Base-by-base conservation (phyloP, 441 rosid genomes). In the Croton laevigatus region DNA sequence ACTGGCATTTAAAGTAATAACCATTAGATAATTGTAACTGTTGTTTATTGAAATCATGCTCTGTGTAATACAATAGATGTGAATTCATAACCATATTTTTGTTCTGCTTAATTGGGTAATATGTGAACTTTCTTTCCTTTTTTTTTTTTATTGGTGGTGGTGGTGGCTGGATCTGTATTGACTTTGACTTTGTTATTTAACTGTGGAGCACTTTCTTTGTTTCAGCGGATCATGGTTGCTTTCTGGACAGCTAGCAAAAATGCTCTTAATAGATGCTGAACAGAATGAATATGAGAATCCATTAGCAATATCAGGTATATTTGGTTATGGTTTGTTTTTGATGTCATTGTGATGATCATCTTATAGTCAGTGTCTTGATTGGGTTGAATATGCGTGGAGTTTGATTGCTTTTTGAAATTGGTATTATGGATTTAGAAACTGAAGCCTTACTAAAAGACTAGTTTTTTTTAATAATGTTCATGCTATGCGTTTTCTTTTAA, bases 231-330 rank as follows among this genome's bases (percentile, higher is more conserved):
- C 93, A 19, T 90, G 97, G 93, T 79, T 91, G 79, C 87, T 92
- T 77, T 89, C 97, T 37, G 97, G 96, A 73, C 91, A 83, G 80
- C 82, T 95, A 78, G 93, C 95, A 65, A 95, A 88, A 81, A 81
- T 91, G 95, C 85, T 95, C 75, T 79, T 87, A 74, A 81, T 95
- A 62, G 98, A 95, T 76, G 83, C 86, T 44, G 97, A 89, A 81
- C 88, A 84, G 81, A 93, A 89, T 81, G 86, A 89, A 75, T 69
- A 73, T 78, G 90, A 85, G 73, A 83, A 82, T 73, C 86, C 94
- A 16, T 77, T 95, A 70, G 76, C 86, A 60, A 79, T 95, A 72
- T 95, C 99, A 82, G 99, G 99, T 90, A 85, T 62, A 79, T 61
- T 75, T 72, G 44, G 61, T 63, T 37, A 34, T n/a, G 51, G 10